Base-by-base conservation (phyloP, 768 basidiomycete species). In the Naganishia friedmannii region DNA sequence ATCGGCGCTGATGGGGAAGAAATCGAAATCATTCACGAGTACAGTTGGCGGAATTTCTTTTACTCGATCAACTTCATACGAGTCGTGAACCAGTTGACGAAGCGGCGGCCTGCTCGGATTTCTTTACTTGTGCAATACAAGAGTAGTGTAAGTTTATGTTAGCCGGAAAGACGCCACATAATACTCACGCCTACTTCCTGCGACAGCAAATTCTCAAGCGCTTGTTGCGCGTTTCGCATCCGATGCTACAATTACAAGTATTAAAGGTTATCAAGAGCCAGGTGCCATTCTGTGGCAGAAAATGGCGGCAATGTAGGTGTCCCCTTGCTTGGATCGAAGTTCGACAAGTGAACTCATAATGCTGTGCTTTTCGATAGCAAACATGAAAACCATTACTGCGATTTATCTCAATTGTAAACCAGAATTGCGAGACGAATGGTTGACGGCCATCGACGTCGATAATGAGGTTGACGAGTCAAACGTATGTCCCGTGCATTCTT, bases 371-470 rank as follows among this genome's bases (percentile, higher is more conserved):
- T 54, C 65, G 17, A n/a, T 77, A 98, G 95, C 92, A 26, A 99
- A 98, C 80, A 99, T 99, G 96, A 98, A 99, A 82, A 91, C 98
- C 68, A 98, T 99, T 75, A 99, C 96, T 10, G 88, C 94, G 21
- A 97, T 99, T 73, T 99, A 99, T 81, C 84, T 98, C 69, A 96
- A 97, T 77, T 97, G 94, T 78, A 86, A 96, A 66, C 96, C 96
- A 9, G 95, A 98, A 78, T 85, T 99, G 51, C 87, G 95, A 23
- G 96, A 99, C 80, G 96, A 98, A 77, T 99, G 96, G 96, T 85
- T 99, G 51, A 90, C 93, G 15, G 92, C 92, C 0, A 88, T 88
- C 17, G 95, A 98, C 79, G 88, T 91, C 12, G 95, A 98, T 73
- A 91, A 91, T 73, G 90, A 75, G 65, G 84, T 88, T n/a, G 95